A percentile compares a stretch with the other conserved stretches of the same genome.
These are phyloP conservation scores for Galeopsis tetrahit DNA, from an alignment of 257 asterid species.

Conservation along the genomic window DNA sequence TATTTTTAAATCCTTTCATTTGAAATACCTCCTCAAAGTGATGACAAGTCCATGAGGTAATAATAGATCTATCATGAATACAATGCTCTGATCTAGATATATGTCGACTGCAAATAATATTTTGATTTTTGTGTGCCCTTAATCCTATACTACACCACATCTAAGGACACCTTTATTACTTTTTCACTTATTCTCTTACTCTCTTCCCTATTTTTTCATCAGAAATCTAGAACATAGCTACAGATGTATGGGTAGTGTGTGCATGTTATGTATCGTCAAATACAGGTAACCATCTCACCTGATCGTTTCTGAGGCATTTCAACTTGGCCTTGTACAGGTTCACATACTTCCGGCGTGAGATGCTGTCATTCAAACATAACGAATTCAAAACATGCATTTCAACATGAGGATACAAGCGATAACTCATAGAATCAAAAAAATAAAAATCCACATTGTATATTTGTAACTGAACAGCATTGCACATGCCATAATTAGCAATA, in stretches of 20 bases:
- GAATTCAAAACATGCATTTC: constrained; percentile 25
- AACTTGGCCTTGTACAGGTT: constrained; percentile 82
- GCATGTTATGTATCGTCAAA: constrained; percentile 7
- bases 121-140: not conserved
- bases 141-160: not conserved
- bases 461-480: not conserved
- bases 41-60: not conserved
- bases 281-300: constrained; percentile 55
- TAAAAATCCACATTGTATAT: constrained; percentile 12
- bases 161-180: not conserved
- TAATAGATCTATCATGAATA: not conserved
- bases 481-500: constrained; percentile 24
- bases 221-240: constrained; percentile 22
- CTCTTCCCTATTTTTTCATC: constrained; percentile 2
- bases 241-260: constrained; percentile 17
- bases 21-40: too few species aligned
- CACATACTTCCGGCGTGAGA: constrained; percentile 78
- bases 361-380: constrained; percentile 51
- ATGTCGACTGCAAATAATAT: not conserved
- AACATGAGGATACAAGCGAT: constrained; percentile 18
- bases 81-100: not conserved
- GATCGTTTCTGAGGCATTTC: constrained; percentile 77
- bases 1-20: too few species aligned
- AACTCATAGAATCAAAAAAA: not conserved
- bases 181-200: not conserved